Evolutionary conservation across 257 asterid genomes (phyloP).

Genomic region (Nicotiana noctiflora): DNA sequence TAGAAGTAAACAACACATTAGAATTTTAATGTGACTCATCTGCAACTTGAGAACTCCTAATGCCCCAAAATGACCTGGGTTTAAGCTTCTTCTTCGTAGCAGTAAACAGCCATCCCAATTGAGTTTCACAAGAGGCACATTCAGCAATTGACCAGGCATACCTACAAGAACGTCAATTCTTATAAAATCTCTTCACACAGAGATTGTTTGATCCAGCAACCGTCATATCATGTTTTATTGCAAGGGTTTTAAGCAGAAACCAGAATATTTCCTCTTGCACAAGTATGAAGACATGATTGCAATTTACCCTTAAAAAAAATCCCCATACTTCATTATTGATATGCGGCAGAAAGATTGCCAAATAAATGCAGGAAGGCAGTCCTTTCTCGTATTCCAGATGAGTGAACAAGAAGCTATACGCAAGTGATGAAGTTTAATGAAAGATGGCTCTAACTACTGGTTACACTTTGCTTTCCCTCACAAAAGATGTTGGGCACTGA

Average conservation of each 20-base stretch:
- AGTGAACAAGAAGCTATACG: background rate
- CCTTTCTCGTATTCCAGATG: background rate
- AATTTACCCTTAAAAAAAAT: background rate
- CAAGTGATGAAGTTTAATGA: background rate
- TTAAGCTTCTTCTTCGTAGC: constrained; percentile 53
- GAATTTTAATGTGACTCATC: constrained; percentile 35
- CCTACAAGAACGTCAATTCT: constrained; percentile 31
- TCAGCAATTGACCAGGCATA: constrained; percentile 90
- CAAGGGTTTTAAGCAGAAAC: background rate
- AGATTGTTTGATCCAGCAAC: background rate
- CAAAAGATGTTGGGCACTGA: background rate
- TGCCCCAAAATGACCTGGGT: constrained; percentile 90
- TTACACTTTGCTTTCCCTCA: background rate
- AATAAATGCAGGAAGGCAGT: background rate
- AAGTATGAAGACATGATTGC: background rate
- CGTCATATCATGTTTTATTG: background rate
- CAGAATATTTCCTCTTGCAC: background rate
- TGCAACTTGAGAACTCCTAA: constrained; percentile 75
- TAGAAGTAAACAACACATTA: background rate
- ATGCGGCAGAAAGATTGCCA: background rate
- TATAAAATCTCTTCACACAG: background rate
- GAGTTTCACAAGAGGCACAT: constrained; percentile 68
- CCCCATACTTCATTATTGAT: background rate
- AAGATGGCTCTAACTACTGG: background rate
- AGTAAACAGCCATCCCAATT: constrained; percentile 86